Evolutionary conservation across 1,284 basidiomycete genomes (phyloP).

Genomic region (Tilletia setariae): DNA sequence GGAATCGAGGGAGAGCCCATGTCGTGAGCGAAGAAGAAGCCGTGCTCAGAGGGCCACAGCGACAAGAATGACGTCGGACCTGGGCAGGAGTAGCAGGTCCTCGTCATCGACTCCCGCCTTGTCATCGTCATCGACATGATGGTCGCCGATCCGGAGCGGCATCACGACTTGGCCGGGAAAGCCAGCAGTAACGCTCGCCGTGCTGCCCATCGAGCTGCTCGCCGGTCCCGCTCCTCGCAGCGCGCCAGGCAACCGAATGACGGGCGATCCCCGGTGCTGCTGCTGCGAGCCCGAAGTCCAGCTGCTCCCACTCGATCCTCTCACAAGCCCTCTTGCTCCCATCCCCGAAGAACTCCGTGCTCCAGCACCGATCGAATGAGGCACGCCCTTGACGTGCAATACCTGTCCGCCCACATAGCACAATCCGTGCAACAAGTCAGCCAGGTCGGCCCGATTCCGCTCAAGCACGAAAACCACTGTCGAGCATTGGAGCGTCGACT

Average conservation of each 20-base stretch:
- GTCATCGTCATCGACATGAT: neutral
- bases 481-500: neutral
- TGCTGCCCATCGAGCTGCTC: neutral
- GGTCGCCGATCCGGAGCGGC: neutral
- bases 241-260: neutral
- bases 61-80: constrained; percentile 10
- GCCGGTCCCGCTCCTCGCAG: neutral
- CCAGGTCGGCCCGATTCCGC: neutral
- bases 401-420: constrained; percentile 14
- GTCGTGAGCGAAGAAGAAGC: neutral
- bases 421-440: constrained; percentile 5
- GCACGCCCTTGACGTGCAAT: constrained; percentile 5
- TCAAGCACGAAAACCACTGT: constrained; percentile 11
- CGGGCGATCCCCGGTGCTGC: neutral
- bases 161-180: constrained; percentile 10
- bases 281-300: neutral
- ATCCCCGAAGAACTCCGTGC: neutral
- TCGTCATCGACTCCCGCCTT: too few relatives aligned
- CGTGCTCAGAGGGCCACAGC: constrained; percentile 10
- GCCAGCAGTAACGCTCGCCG: neutral
- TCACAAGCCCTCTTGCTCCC: neutral
- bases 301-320: neutral
- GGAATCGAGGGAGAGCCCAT: too few relatives aligned
- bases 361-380: neutral
- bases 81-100: constrained; percentile 7